phyloP scores from a whole-genome alignment of 345 rosid species.

The Eucalyptus regnans region DNA sequence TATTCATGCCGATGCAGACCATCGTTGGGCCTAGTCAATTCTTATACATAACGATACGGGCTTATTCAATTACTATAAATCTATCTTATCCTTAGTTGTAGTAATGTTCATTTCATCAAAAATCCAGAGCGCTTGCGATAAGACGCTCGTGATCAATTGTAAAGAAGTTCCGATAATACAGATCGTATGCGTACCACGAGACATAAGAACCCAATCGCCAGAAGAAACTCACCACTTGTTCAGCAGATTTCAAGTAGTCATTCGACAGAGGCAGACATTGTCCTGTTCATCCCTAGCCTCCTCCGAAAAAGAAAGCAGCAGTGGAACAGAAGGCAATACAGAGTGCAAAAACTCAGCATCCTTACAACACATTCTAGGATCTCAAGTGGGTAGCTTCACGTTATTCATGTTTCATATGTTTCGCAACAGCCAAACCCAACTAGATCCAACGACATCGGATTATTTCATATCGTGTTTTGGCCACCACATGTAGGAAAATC shows the following conservation, averaged over 20 bases:
- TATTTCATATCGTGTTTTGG: background rate
- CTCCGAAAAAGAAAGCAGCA: background rate
- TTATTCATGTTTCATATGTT: background rate
- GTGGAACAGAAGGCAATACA: background rate
- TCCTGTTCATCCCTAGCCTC: background rate
- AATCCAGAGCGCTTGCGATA: no score
- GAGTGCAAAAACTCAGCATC: background rate
- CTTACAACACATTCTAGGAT: background rate
- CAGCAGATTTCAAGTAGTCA: background rate
- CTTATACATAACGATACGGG: background rate
- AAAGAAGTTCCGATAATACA: no score
- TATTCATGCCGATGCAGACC: background rate
- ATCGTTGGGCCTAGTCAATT: background rate
- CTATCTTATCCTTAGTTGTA: no score
- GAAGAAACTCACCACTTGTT: background rate
- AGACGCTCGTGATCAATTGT: no score
- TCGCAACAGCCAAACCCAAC: background rate
- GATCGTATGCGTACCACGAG: background rate
- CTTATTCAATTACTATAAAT: no score
- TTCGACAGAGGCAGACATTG: background rate
- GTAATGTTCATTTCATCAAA: no score
- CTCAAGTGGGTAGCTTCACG: background rate
- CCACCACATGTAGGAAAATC: background rate
- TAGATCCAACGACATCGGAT: background rate
- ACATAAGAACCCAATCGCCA: background rate